Percentiles rank a stretch among this genome's conserved stretches.
phyloP scores from a whole-genome alignment of 306 rosid genomes.

The Oxytropis ochrocephala region DNA sequence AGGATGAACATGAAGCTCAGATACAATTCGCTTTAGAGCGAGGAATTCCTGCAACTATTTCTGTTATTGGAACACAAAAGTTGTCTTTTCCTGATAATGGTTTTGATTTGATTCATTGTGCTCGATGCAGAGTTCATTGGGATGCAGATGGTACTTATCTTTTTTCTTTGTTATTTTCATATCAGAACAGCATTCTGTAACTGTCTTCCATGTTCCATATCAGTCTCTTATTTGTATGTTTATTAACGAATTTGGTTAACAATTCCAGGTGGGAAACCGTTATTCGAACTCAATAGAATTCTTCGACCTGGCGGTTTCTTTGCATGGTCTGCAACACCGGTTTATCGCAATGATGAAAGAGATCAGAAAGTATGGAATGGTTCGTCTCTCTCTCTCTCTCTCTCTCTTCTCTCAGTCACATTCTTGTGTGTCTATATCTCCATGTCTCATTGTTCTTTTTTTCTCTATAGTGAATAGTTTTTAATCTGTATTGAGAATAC shows the following conservation, averaged over 20 bases:
- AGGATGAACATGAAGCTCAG: constrained; percentile 99
- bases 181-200: not conserved
- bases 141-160: constrained; percentile 75
- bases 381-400: constrained; percentile 31
- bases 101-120: constrained; percentile 90
- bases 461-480: not conserved
- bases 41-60: constrained; percentile 93
- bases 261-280: constrained; percentile 73
- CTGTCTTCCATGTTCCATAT: not conserved
- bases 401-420: not conserved
- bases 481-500: not conserved
- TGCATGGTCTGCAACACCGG: constrained; percentile 97
- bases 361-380: constrained; percentile 76
- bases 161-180: not conserved
- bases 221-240: not conserved
- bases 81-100: constrained; percentile 68
- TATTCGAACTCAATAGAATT: constrained; percentile 86
- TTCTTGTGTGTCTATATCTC: not conserved
- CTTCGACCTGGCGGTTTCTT: constrained; percentile 93
- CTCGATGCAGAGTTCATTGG: constrained; percentile 98
- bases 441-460: not conserved
- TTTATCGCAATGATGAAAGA: constrained; percentile 64
- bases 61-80: constrained; percentile 90
- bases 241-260: constrained; percentile 13
- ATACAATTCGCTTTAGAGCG: constrained; percentile 97